A percentile compares a stretch with the other conserved stretches of the same genome.
Evolutionary conservation across 495 filamentous ascomycete genomes (phyloP).

Genomic region (Aspergillus kassunensis): DNA sequence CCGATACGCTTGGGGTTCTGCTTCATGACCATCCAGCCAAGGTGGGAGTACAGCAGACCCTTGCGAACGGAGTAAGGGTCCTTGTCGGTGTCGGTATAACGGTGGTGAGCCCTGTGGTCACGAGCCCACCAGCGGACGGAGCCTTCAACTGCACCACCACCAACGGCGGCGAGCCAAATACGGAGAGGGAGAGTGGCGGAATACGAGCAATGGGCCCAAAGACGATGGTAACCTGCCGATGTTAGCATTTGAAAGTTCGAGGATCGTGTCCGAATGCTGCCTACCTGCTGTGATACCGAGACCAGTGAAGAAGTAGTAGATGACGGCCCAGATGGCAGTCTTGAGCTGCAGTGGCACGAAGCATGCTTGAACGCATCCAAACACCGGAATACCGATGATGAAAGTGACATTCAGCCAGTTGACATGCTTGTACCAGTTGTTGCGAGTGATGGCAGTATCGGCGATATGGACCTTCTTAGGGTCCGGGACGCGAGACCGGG

Average conservation of each 20-base stretch:
- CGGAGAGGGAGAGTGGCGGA: constrained; percentile 83
- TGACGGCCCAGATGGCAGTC: constrained; percentile 75
- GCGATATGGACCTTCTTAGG: constrained; percentile 54
- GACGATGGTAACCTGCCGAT: constrained; percentile 70
- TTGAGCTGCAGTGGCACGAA: constrained; percentile 75
- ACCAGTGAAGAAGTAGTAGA: constrained; percentile 91
- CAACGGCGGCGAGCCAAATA: constrained; percentile 87
- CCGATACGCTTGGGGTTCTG: constrained; percentile 91
- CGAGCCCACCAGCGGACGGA: constrained; percentile 97
- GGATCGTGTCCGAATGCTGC: constrained; percentile 15
- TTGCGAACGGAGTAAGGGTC: constrained; percentile 99
- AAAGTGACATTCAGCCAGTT: constrained; percentile 90
- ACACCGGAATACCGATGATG: constrained; percentile 79
- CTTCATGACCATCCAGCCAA: constrained; percentile 93
- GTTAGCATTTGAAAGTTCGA: background rate
- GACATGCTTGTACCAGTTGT: constrained; percentile 96
- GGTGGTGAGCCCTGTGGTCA: constrained; percentile 95
- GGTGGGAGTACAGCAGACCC: constrained; percentile 92
- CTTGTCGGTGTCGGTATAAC: constrained; percentile 98
- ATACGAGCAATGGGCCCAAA: constrained; percentile 95
- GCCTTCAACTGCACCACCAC: constrained; percentile 93
- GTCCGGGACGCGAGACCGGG: constrained; percentile 37
- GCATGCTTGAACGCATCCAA: constrained; percentile 70
- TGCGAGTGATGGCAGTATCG: constrained; percentile 66
- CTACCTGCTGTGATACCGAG: constrained; percentile 83